Base-by-base conservation (phyloP, 2,329 filamentous ascomycete genomes). In the Ilyonectria robusta region DNA sequence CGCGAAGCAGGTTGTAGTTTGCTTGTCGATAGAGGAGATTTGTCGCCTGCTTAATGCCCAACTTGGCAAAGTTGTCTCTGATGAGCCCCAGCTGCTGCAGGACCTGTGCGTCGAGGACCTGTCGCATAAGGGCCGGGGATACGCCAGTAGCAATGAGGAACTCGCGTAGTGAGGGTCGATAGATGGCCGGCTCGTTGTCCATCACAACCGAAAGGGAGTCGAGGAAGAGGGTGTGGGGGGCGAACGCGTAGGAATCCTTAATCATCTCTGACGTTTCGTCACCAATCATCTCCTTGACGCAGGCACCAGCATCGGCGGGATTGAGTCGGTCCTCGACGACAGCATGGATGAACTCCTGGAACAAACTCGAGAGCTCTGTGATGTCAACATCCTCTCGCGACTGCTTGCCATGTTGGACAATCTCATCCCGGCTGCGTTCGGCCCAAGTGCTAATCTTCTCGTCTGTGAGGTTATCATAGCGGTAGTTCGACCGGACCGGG, bases 21-120 rank as follows among this genome's bases (percentile, higher is more conserved):
- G 95, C 94, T 81, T 98, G 96, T 67, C 95, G 92, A 80, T 99
- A 99, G 1, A 99, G 87, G 5, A 96, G 86, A 75, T 98, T 97
- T 8, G 96, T 99, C 55, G 95, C 93, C 77, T 97, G 94, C 62
- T 95, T 91, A 71, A 97, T 94, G 17, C 92, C 92, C 78, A 96
- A 90, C 72, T 92, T 92, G 64, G 88, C 86, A 79, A 98, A 99
- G 6, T 92, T 95, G n/a, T 92, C 90, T 56, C 94, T 89, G 55
- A 97, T 93, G 48, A 99, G 85, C 10, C 93, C 92, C 15, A 98
- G 83, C 31, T 92, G 87, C 75, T 93, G 89, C 11, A 98, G 84
- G 9, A 97, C 82, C 19, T 90, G 86, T 6, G 90, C 89, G 72
- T 99, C 96, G n/a, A 99, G 87, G 70, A 94, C 89, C 67, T 92